Base-by-base conservation (phyloP, 768 basidiomycete genomes). In the Kwoniella botswanensis region DNA sequence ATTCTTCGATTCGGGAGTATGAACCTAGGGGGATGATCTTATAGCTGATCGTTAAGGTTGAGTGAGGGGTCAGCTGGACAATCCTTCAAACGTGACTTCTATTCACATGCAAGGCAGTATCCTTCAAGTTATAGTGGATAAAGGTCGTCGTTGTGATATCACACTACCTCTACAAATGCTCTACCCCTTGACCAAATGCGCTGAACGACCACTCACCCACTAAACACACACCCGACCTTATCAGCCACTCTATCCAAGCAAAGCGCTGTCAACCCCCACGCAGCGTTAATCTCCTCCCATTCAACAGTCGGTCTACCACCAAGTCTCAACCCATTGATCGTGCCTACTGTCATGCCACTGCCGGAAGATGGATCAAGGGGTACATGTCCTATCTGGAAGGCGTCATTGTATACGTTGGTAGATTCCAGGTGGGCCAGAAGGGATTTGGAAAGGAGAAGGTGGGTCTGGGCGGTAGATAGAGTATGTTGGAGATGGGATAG, bases 271-370 rank as follows among this genome's bases (percentile, higher is more conserved):
- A 97, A 91, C 1, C 97, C 97, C 94, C 96, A 97, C 18, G 97
- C 97, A 12, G 97, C 97, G 79, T 98, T 98, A 82, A 98, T 94
- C 84, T 99, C 97, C 2, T 93, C 89, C 95, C 95, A 99, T 80
- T 98, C 97, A 41, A 98, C 95, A 90, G 93, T 72, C 10, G 70
- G 73, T 11, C 95, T 90, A 72, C 95, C 89, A 3, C 97, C 97
- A 22, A 98, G 84, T 46, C 97, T 88, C 15, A 99, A 87, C 2
- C 94, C 94, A 77, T 98, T 98, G 83, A 99, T 98, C n/a, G 96
- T 98, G 1, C 94, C 97, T 78, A 98, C 79, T 29, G 75, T 80
- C 11, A 66, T 50, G 13, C 57, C 58, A 10, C 43, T 11, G 4
- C 65, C 67, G 21, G 74, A 22, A 15, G 58, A 56, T 7, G 72